Evolutionary conservation across 164 flowering plant species (phyloP).

Genomic region (Macadamia tetraphylla): DNA sequence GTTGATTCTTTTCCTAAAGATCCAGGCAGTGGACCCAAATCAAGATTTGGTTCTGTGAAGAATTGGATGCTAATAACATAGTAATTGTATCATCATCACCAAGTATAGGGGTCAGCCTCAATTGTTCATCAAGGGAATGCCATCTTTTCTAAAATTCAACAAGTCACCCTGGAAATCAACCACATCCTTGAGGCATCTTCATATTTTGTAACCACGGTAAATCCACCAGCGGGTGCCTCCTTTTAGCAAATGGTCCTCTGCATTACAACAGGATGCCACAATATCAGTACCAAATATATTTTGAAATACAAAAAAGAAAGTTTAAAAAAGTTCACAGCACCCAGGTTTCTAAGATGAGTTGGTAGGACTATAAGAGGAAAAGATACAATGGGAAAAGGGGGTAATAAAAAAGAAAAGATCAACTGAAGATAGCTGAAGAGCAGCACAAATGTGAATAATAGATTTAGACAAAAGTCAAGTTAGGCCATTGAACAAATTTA

Average conservation of each 20-base stretch:
- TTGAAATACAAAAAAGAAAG: too few relatives aligned
- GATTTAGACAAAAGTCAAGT: too few relatives aligned
- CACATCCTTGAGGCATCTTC: slow-evolving; percentile 59
- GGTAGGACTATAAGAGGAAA: too few relatives aligned
- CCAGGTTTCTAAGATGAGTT: too few relatives aligned
- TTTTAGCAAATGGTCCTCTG: slow-evolving; percentile 62
- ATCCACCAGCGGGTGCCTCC: slow-evolving; percentile 65
- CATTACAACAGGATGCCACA: slow-evolving; percentile 54
- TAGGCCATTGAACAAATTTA: too few relatives aligned
- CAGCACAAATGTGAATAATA: too few relatives aligned
- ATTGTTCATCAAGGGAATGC: slow-evolving; percentile 57
- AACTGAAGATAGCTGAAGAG: too few relatives aligned
- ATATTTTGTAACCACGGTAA: slow-evolving; percentile 48
- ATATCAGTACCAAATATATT: too few relatives aligned
- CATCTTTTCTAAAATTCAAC: slow-evolving; percentile 64
- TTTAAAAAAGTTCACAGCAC: too few relatives aligned
- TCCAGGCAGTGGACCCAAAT: slow-evolving; percentile 47
- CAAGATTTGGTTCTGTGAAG: slow-evolving; percentile 50
- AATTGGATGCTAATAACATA: slow-evolving; percentile 60
- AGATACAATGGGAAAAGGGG: too few relatives aligned
- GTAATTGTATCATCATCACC: slow-evolving; percentile 57
- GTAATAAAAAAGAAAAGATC: too few relatives aligned
- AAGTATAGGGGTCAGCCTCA: slow-evolving; percentile 49
- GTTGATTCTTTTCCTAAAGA: slow-evolving; percentile 30
- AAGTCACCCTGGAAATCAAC: slow-evolving; percentile 58